Conservation (phyloP, 164 flowering plant genomes). For the Sedum album region DNA sequence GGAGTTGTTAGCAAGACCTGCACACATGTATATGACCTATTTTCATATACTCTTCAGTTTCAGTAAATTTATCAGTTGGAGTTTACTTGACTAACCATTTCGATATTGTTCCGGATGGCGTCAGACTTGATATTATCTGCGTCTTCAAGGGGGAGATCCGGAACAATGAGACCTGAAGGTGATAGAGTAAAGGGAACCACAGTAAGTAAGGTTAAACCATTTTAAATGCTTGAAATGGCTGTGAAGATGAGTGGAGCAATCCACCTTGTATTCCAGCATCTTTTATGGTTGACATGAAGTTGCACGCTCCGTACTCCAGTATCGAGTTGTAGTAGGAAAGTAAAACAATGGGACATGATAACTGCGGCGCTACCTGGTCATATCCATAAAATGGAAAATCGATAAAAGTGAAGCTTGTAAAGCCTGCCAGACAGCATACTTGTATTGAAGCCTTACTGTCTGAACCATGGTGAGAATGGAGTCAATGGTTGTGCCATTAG, state of each 20-base stretch:
- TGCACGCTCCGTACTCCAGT: conserved; percentile 32
- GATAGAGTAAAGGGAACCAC: neutral
- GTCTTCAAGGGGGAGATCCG: conserved; percentile 96
- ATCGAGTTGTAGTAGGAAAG: no score
- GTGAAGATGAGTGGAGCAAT: neutral
- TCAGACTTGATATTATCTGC: conserved; percentile 62
- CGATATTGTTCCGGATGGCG: conserved; percentile 51
- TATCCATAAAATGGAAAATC: neutral
- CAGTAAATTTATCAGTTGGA: no score
- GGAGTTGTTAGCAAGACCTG: conserved; percentile 91
- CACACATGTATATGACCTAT: neutral
- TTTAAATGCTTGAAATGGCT: neutral
- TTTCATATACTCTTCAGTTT: neutral
- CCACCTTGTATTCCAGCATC: conserved; percentile 64
- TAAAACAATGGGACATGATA: no score
- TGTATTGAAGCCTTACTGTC: conserved; percentile 1
- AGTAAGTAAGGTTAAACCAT: neutral
- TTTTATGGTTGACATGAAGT: conserved; percentile 59
- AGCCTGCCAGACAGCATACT: no score
- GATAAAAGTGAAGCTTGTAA: neutral
- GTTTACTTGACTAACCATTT: conserved; percentile 39
- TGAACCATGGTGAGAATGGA: no score
- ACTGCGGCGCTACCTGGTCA: no score
- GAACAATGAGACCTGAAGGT: conserved; percentile 74
- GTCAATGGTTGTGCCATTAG: no score